Base-by-base conservation (phyloP, 148 eudicot species). In the Fallopia convolvulus region DNA sequence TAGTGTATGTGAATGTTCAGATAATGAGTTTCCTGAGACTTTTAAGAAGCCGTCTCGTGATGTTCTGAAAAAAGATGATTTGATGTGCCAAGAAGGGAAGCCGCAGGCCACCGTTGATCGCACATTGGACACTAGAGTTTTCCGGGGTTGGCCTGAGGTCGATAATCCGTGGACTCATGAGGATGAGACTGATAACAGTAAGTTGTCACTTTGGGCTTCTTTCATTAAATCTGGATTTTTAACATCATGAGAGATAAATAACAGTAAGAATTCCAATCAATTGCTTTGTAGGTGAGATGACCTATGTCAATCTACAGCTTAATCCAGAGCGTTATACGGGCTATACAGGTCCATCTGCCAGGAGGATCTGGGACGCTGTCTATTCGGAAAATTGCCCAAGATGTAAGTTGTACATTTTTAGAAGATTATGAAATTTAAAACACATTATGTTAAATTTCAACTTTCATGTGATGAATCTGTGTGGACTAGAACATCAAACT, bases 311-410 rank as follows among this genome's bases (percentile, higher is more conserved):
- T 78, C 94, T 95, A 48, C 93, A 50, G 80, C 79, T 95, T 82
- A 95, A 95, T 83, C 94, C 94, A 4, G 99, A 95, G 82, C 90
- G 97, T 41, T 90, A 84, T 79, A 93, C 99, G 0, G 97, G 99
- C 76, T 93, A 91, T 79, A 89, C 85, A 32, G 98, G 99, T 74
- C 91, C 98, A 44, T 95, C 98, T 42, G 99, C 99, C 14, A 81
- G 97, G 76, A 86, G 99, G 84, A 95, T 93, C 77, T 95, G 99
- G 99, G 99, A 95, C 47, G 94, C 99, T 70, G 61, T 95, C 53
- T 93, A 95, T 85, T 85, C 97, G 26, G 99, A 95, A 86, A 95
- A 95, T 81, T 95, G 99, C 80, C 98, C 94, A 21, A 91, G 83
- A 88, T 95, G 99, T 95, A 80, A 89, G 97, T 48, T 73, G 32